Evolutionary conservation across 192 early-diverging fungal species (phyloP).

Genomic region (Linderina pennispora): DNA sequence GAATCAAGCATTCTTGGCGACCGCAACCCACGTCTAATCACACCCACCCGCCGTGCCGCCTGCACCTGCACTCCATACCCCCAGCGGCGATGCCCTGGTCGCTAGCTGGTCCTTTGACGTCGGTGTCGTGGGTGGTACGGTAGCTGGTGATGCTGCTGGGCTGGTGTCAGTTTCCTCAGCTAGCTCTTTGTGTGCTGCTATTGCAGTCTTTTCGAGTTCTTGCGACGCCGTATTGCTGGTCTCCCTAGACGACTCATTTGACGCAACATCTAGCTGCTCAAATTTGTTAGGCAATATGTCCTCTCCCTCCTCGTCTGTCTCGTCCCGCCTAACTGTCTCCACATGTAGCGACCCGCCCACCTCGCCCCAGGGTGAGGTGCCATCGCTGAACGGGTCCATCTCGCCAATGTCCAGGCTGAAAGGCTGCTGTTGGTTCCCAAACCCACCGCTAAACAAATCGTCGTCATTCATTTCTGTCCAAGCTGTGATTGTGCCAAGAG

Average conservation of each 20-base stretch:
- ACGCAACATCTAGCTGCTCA: neutral
- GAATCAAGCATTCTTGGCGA: slow-evolving; percentile 39
- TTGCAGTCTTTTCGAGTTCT: too few relatives aligned
- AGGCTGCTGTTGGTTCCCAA: slow-evolving; percentile 20
- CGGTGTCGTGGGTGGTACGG: too few relatives aligned
- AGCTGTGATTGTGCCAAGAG: too few relatives aligned
- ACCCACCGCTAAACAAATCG: slow-evolving; percentile 35
- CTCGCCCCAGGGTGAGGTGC: slow-evolving; percentile 24
- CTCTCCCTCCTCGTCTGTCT: slow-evolving; percentile 1
- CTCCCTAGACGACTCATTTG: too few relatives aligned
- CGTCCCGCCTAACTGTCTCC: neutral
- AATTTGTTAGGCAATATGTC: neutral
- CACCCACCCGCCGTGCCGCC: slow-evolving; percentile 33
- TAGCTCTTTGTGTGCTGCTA: neutral
- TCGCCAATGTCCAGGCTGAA: slow-evolving; percentile 36
- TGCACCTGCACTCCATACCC: slow-evolving; percentile 9
- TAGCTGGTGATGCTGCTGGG: neutral
- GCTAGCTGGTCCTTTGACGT: neutral
- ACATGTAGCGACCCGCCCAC: neutral
- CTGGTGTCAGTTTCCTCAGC: neutral
- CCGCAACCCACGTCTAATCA: slow-evolving; percentile 38
- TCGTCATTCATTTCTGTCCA: slow-evolving; percentile 37
- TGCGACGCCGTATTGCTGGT: too few relatives aligned
- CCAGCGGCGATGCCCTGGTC: neutral
- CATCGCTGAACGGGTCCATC: slow-evolving; percentile 43